Conservation (phyloP, 83 land plant genomes). For the Diphasiastrum complanatum region DNA sequence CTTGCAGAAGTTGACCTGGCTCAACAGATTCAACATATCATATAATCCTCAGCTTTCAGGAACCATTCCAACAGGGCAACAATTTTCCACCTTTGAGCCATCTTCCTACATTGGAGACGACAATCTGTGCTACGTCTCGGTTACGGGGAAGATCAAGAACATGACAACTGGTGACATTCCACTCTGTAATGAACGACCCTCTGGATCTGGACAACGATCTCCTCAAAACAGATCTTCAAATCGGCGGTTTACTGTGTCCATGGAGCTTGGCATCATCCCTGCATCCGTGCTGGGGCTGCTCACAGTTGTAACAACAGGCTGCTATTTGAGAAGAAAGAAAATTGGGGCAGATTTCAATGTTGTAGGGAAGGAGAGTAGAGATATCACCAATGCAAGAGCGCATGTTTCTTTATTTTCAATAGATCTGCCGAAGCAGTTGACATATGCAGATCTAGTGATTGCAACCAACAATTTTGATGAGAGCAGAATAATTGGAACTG, state of each 20-base stretch:
- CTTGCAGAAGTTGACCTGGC: conserved; percentile 1
- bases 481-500: conserved; percentile 3
- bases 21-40: not conserved
- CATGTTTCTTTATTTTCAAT: conserved; percentile 11
- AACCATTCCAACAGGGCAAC: not conserved
- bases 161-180: too few species aligned
- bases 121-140: not conserved
- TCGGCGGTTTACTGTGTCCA: too few species aligned
- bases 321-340: not conserved
- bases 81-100: too few species aligned
- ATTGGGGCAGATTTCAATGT: conserved; percentile 1
- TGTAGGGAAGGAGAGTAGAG: conserved; percentile 3
- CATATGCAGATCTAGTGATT: conserved; percentile 6
- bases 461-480: too few species aligned
- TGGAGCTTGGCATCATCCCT: too few species aligned
- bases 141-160: too few species aligned
- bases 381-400: not conserved
- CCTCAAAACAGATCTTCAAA: too few species aligned
- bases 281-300: conserved; percentile 11
- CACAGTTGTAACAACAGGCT: not conserved
- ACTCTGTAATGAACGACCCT: too few species aligned
- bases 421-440: conserved; percentile 9
- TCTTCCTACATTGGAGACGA: not conserved
- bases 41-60: not conserved
- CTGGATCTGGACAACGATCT: too few species aligned